Conservation (phyloP, 2,329 filamentous ascomycete genomes). For the Neophaeococcomyces mojaviensis region DNA sequence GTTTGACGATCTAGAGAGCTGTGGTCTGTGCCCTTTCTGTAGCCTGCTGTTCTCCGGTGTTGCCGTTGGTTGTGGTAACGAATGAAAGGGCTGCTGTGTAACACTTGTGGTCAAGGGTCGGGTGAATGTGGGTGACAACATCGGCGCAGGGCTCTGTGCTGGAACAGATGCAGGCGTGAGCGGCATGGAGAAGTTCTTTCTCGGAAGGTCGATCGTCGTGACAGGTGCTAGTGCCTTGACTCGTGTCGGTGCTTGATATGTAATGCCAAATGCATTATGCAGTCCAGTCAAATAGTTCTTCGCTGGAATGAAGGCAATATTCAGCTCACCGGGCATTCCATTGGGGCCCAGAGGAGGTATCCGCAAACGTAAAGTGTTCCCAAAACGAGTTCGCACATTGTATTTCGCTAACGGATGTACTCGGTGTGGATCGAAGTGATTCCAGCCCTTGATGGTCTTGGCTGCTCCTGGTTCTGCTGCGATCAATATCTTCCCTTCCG, state of each 20-base stretch:
- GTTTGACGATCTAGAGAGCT: slow-evolving; percentile 15
- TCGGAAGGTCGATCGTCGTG: slow-evolving; percentile 19
- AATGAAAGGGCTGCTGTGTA: not conserved
- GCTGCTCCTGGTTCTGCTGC: slow-evolving; percentile 59
- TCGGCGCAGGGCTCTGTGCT: slow-evolving; percentile 15
- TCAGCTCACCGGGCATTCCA: slow-evolving; percentile 59
- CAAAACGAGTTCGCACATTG: slow-evolving; percentile 30
- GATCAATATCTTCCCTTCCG: slow-evolving; percentile 51
- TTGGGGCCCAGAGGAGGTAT: slow-evolving; percentile 47
- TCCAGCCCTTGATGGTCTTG: slow-evolving; percentile 59
- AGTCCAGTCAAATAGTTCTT: slow-evolving; percentile 53
- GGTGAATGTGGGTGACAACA: slow-evolving; percentile 6
- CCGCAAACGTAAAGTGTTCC: slow-evolving; percentile 40
- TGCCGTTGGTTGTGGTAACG: not conserved
- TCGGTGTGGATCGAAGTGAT: slow-evolving; percentile 52
- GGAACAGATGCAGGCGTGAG: slow-evolving; percentile 18
- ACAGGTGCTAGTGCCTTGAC: slow-evolving; percentile 17
- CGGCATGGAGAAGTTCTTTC: slow-evolving; percentile 19
- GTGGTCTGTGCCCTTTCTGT: slow-evolving; percentile 12
- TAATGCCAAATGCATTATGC: slow-evolving; percentile 64
- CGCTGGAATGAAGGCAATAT: slow-evolving; percentile 58
- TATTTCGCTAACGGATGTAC: slow-evolving; percentile 40
- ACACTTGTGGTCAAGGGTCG: slow-evolving; percentile 4
- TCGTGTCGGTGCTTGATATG: slow-evolving; percentile 53
- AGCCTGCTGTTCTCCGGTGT: not conserved